Evolutionary conservation across 2,329 filamentous ascomycete genomes (phyloP), one percentile per base, ranked within the genome.

Genomic region (Hymenoscyphus linearis): DNA sequence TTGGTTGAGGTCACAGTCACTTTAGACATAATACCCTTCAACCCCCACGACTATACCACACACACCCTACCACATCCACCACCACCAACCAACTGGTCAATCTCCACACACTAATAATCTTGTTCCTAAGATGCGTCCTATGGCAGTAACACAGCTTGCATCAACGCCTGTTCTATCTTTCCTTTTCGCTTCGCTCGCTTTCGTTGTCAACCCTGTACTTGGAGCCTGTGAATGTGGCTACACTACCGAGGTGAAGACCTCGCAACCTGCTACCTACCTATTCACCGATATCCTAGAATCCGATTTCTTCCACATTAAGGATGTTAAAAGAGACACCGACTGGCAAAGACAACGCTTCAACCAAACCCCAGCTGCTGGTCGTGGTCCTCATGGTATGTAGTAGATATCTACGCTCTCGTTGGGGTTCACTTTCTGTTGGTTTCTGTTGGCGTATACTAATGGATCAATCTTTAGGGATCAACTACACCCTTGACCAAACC

Each of bases 181-280:
- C 2, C 44, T 50, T 22, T 14, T 53, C 14, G 26, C 52, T 6
- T n/a, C 13, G 36, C 54, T 60, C 26, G 22, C 25, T 37, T 64
- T 52, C 34, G 58, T 65, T 7, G 50, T 27, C 31, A 53, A 14
- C 18, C 60, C 63, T 9, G 69, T 67, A 40, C 50, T 65, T 13
- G 80, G 81, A 4, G 78, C 80, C 64, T 93, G 90, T 75, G 83
- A 89, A 68, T 93, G 90, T 71, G 90, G 89, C 57, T 93, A 91
- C 73, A 81, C 81, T 2, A 74, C 86, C 52, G 77, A 76, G 63
- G 74, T 78, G 14, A 35, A 36, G 44, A 78, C 76, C n/a, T 70
- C 52, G 25, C 50, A 63, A 18, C 26, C 74, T 53, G 74, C 75
- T 31, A 69, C 74, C 54, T 74, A 78, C 47, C 70, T 88, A 58